Base-by-base conservation (phyloP, 208 protist genomes). In the Trypanosoma lewisi region DNA sequence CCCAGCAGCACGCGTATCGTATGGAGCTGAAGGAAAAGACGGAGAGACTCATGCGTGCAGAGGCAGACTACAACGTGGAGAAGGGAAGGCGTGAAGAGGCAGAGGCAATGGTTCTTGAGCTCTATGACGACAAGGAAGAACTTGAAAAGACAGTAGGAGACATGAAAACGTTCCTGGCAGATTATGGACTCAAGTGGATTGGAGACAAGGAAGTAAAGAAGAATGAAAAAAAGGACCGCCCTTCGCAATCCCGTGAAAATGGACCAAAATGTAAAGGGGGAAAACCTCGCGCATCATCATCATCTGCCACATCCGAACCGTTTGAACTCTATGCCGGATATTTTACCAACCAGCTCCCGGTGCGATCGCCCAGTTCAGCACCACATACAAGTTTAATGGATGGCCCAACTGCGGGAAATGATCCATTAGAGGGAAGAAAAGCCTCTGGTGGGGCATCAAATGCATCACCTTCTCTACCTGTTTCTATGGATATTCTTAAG, bases 11-110 rank as follows among this genome's bases (percentile, higher is more conserved):
- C n/a, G 76, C 70, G 0, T 91, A 92, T 45, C 75, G 82, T 42
- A 65, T 73, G 16, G 89, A 96, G 49, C 58, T 96, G 41, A 71
- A 84, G 30, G 89, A 96, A 67, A 78, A 90, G 72, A 77, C 71
- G 6, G 60, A 67, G 47, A 90, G 82, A 75, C 78, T 86, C 31
- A 47, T 61, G 7, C 45, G 58, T 6, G 68, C 84, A 21, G 79
- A 88, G 45, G 80, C 82, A 53, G 64, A 55, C 31, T 89, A 78
- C 63, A 64, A 89, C 47, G 69, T 70, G 6, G 82, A 91, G 59
- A 67, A 71, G 31, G 50, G 70, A 36, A 67, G 75, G 47, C 79
- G 84, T 33, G 83, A 89, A 28, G 89, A 91, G 39, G 80, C 70
- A 16, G 85, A 93, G 56, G 74, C 72, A 11, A 60, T 82, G 3